Evolutionary conservation across 1,284 basidiomycete genomes (phyloP).

Genomic region (Polyporus tsugae): DNA sequence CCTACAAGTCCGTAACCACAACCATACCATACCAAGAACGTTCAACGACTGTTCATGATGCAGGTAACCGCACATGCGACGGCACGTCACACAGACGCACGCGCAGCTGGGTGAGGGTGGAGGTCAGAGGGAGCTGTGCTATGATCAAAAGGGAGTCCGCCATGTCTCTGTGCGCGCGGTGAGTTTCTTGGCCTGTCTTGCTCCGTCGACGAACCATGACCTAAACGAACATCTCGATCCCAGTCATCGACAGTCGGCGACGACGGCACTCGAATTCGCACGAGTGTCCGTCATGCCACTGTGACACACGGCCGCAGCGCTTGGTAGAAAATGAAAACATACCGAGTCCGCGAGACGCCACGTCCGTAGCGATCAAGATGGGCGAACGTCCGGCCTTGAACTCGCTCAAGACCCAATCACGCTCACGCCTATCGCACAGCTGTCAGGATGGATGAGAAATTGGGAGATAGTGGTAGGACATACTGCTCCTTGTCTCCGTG

Average conservation of each 20-base stretch:
- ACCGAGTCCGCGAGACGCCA: slow-evolving; percentile 99
- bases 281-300: slow-evolving; percentile 34
- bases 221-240: slow-evolving; percentile 43
- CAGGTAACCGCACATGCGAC: slow-evolving; percentile 27
- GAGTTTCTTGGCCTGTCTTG: slow-evolving; percentile 58
- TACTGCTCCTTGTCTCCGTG: slow-evolving; percentile 98
- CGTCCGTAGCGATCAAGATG: slow-evolving; percentile 97
- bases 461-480: slow-evolving; percentile 43
- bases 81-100: slow-evolving; percentile 37
- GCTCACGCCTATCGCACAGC: slow-evolving; percentile 79
- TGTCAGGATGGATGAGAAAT: slow-evolving; percentile 29
- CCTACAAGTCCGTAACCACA: slow-evolving; percentile 53
- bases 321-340: slow-evolving; percentile 63
- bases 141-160: slow-evolving; percentile 51
- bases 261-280: slow-evolving; percentile 28
- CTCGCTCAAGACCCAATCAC: slow-evolving; percentile 98
- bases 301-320: slow-evolving; percentile 45
- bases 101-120: slow-evolving; percentile 42
- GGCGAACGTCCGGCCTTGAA: slow-evolving; percentile 98
- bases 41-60: slow-evolving; percentile 50
- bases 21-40: slow-evolving; percentile 57
- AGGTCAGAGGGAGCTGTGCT: slow-evolving; percentile 50
- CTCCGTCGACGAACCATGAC: slow-evolving; percentile 58
- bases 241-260: slow-evolving; percentile 32
- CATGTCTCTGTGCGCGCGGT: slow-evolving; percentile 49